Evolutionary conservation across 1,284 basidiomycete species (phyloP).

Genomic region (Hymenochaete sp.): DNA sequence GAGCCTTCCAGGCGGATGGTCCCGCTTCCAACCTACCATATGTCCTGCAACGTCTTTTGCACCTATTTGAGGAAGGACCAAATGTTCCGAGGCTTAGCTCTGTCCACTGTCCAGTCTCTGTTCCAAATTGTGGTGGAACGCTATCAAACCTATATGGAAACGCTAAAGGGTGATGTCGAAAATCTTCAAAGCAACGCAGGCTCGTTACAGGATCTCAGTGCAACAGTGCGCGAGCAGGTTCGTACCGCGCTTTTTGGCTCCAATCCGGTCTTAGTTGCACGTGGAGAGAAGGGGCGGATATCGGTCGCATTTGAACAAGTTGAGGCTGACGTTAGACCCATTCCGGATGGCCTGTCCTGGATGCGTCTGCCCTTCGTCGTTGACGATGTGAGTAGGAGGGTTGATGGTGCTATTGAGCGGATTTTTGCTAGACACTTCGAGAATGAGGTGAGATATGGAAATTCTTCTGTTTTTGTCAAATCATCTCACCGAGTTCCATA

Average conservation of each 20-base stretch:
- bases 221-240: constrained; percentile 21
- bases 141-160: background rate
- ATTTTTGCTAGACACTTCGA: constrained; percentile 50
- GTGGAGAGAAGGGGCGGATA: constrained; percentile 37
- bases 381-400: constrained; percentile 60
- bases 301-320: constrained; percentile 40
- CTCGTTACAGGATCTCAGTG: constrained; percentile 29
- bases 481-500: constrained; percentile 23
- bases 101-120: constrained; percentile 3
- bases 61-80: constrained; percentile 24
- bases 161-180: constrained; percentile 23
- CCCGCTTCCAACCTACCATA: constrained; percentile 46
- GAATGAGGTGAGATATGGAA: constrained; percentile 39
- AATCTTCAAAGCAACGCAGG: constrained; percentile 24
- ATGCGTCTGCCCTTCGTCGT: constrained; percentile 58
- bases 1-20: constrained; percentile 56
- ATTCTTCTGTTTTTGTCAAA: background rate
- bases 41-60: constrained; percentile 34
- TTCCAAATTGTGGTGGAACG: background rate
- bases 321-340: constrained; percentile 38
- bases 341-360: constrained; percentile 55
- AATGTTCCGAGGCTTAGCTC: constrained; percentile 14
- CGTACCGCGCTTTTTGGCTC: constrained; percentile 15
- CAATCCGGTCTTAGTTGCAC: constrained; percentile 21
- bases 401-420: constrained; percentile 44